Conservation (phyloP, 768 basidiomycete species). For the Pulveroboletus sp. region DNA sequence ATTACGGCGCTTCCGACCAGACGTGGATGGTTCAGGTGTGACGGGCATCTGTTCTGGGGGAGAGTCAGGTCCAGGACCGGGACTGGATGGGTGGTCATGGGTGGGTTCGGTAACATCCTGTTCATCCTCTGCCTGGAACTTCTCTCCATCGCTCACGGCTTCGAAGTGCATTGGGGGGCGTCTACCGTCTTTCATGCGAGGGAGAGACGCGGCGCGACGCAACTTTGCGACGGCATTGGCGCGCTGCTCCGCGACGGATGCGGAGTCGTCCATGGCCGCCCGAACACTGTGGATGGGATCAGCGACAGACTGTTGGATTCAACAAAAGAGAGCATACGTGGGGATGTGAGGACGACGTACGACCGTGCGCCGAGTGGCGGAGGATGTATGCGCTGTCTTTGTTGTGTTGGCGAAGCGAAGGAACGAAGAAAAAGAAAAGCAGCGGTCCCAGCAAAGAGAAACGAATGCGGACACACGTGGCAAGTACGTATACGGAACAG, state of each 20-base stretch:
- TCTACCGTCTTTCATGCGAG: slow-evolving; percentile 86
- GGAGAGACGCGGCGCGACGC: slow-evolving; percentile 87
- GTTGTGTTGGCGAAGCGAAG: neutral
- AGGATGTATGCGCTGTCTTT: slow-evolving; percentile 12
- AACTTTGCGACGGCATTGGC: slow-evolving; percentile 86
- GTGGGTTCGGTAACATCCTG: slow-evolving; percentile 8
- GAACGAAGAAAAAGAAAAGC: neutral
- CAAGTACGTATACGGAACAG: neutral
- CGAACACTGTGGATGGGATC: neutral
- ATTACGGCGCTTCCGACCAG: slow-evolving; percentile 56
- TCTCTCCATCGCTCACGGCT: slow-evolving; percentile 79
- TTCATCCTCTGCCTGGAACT: slow-evolving; percentile 39
- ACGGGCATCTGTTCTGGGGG: slow-evolving; percentile 27
- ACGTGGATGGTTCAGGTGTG: slow-evolving; percentile 42
- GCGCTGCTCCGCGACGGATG: slow-evolving; percentile 67
- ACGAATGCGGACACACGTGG: slow-evolving; percentile 16
- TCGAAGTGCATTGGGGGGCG: slow-evolving; percentile 84
- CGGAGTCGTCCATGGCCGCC: slow-evolving; percentile 33
- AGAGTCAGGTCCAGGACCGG: slow-evolving; percentile 23
- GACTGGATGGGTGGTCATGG: slow-evolving; percentile 9
- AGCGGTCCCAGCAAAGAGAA: slow-evolving; percentile 7
- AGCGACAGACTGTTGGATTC: neutral
- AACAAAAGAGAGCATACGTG: slow-evolving; percentile 4
- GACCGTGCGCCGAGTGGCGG: slow-evolving; percentile 3
- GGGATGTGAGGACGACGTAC: neutral